These are phyloP conservation scores for Diaporthe amygdali DNA, from an alignment of 2,329 filamentous ascomycete genomes.

Conservation along the genomic window DNA sequence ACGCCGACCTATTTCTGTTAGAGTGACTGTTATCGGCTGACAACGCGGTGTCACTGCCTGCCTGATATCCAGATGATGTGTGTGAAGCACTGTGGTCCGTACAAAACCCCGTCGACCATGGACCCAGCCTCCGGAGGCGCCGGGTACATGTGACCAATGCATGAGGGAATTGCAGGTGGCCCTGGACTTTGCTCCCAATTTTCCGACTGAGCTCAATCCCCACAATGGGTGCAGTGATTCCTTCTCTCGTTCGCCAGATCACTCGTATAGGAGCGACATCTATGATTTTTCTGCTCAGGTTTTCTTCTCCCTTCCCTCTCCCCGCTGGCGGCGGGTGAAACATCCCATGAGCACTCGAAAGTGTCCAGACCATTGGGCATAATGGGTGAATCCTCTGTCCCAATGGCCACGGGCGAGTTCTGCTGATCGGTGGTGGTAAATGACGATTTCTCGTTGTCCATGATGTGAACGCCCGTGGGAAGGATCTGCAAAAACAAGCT, in stretches of 20 bases:
- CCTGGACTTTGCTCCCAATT: background rate
- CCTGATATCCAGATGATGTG: background rate
- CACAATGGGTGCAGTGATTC: background rate
- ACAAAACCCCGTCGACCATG: background rate
- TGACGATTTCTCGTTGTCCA: background rate
- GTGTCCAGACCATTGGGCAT: background rate
- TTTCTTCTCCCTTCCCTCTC: background rate
- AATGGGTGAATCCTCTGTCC: background rate
- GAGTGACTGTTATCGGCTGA: background rate
- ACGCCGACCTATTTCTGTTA: background rate
- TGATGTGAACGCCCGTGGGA: too few species aligned
- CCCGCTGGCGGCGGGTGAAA: background rate
- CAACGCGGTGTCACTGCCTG: too few species aligned
- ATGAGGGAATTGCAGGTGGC: background rate
- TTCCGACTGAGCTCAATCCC: background rate
- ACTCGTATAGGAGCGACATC: background rate
- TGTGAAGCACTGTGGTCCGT: background rate
- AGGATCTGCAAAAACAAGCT: background rate
- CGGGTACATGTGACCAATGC: too few species aligned
- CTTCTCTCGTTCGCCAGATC: background rate
- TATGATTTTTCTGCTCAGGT: too few species aligned
- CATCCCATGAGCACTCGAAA: background rate
- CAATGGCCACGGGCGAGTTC: background rate
- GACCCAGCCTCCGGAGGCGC: too few species aligned
- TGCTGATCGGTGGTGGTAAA: background rate